Conservation (phyloP, 169 alveolate genomes). For the Besnoitia besnoiti region DNA sequence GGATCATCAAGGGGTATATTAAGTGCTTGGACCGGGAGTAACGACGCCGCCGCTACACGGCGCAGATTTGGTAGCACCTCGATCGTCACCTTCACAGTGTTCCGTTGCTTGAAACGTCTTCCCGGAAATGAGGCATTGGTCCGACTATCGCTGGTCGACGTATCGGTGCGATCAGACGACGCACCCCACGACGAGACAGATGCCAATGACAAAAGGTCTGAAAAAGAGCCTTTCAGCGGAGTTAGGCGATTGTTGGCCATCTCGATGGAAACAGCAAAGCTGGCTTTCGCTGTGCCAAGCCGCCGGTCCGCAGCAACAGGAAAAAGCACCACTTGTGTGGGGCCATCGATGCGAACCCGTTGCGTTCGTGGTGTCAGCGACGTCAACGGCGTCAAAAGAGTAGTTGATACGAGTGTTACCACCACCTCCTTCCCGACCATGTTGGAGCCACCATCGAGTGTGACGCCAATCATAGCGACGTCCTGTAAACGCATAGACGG, state of each 20-base stretch:
- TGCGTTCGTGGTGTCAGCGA: not conserved
- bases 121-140: not conserved
- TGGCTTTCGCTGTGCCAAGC: not conserved
- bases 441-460: not conserved
- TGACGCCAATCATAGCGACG: not conserved
- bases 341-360: not conserved
- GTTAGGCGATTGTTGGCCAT: not conserved
- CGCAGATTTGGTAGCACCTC: conserved; percentile 1
- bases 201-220: not conserved
- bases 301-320: conserved; percentile 2
- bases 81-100: not conserved
- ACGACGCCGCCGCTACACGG: not conserved
- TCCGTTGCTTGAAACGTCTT: not conserved
- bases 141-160: not conserved
- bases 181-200: not conserved
- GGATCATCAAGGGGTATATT: conserved; percentile 1
- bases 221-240: not conserved
- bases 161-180: not conserved
- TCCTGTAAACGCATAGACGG: not conserved
- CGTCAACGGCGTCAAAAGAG: not conserved
- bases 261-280: not conserved
- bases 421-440: not conserved
- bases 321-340: not conserved
- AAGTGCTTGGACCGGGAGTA: not conserved
- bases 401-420: not conserved